Base-by-base conservation (phyloP, 495 filamentous ascomycete species). In the Cudoniella acicularis region DNA sequence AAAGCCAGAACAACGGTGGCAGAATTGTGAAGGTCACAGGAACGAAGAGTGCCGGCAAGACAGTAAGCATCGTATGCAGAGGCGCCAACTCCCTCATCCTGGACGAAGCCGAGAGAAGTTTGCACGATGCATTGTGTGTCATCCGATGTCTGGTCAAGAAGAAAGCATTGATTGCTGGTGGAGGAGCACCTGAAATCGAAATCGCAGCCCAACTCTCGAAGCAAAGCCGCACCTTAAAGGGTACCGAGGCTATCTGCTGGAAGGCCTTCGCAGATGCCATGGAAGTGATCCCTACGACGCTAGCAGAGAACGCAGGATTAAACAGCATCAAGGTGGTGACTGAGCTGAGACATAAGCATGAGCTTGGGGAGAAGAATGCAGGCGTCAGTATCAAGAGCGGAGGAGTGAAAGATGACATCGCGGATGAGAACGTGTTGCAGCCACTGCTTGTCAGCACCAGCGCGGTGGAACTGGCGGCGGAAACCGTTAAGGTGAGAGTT, bases 291-390 rank as follows among this genome's bases (percentile, higher is more conserved):
- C 94, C 94, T 16, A 96, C 92, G 21, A 98, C 94, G 1, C 82
- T 98, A 46, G 94, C 94, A 1, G 94, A 98, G 78, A 98, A 98
- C 64, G 94, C 94, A 0, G 94, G 94, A 30, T 80, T 98, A 56
- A 98, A 97, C 79, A 90, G 87, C 67, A 98, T 98, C 80, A 95
- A 92, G 74, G 95, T 98, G 16, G 94, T 98, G n/a, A 98, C 94
- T 36, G 95, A 96, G 59, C 75, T 98, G 71, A 82, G 95, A 67
- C 90, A 96, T 74, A 82, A 91, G 63, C 94, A 98, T 71, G 94
- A 91, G 60, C 84, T 89, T 71, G 95, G 93, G 51, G 91, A 98
- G 83, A 87, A 87, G 78, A 95, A 96, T 64, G 93, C 94, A 17
- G 94, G 94, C 55, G 91, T 98, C 21, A 96, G 91, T 73, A 98